A percentile compares a stretch with the other conserved stretches of the same genome.
Evolutionary conservation across 2,329 filamentous ascomycete genomes (phyloP).

Genomic region (Hypoxylon sp.): DNA sequence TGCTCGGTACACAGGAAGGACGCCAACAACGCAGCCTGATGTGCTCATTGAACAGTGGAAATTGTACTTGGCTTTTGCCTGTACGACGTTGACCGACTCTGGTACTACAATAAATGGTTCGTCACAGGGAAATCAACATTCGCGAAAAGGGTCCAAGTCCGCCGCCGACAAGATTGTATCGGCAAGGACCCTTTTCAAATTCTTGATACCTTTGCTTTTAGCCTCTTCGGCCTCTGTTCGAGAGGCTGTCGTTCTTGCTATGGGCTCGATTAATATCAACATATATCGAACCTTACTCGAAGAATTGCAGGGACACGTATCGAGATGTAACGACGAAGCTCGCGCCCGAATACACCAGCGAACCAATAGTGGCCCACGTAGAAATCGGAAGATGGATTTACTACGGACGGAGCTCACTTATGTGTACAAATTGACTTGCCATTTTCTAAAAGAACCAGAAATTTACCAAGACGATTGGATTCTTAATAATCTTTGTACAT

Average conservation of each 20-base stretch:
- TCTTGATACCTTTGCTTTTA: constrained; percentile 88
- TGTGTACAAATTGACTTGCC: constrained; percentile 93
- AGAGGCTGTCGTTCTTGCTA: constrained; percentile 89
- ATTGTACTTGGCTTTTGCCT: constrained; percentile 95
- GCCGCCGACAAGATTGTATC: constrained; percentile 85
- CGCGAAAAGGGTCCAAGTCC: constrained; percentile 83
- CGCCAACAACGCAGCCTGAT: constrained; percentile 82
- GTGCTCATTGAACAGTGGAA: constrained; percentile 98
- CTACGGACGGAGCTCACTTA: constrained; percentile 95
- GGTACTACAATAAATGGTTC: constrained; percentile 74
- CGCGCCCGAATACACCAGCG: constrained; percentile 89
- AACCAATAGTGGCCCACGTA: constrained; percentile 83
- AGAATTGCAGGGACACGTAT: constrained; percentile 88
- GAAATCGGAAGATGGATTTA: constrained; percentile 87
- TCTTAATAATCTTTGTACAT: constrained; percentile 87
- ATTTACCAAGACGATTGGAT: constrained; percentile 92
- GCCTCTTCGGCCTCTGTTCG: constrained; percentile 85
- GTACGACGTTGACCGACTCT: constrained; percentile 90
- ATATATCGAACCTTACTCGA: constrained; percentile 93
- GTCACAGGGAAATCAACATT: constrained; percentile 76
- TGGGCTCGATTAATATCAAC: constrained; percentile 95
- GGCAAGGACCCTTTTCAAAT: constrained; percentile 89
- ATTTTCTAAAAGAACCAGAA: constrained; percentile 84
- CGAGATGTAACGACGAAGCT: constrained; percentile 89
- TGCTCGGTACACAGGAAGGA: constrained; percentile 65